A percentile compares a stretch with the other conserved stretches of the same genome.
Conservation (phyloP, 768 basidiomycete species). For the Piloderma croceum region DNA sequence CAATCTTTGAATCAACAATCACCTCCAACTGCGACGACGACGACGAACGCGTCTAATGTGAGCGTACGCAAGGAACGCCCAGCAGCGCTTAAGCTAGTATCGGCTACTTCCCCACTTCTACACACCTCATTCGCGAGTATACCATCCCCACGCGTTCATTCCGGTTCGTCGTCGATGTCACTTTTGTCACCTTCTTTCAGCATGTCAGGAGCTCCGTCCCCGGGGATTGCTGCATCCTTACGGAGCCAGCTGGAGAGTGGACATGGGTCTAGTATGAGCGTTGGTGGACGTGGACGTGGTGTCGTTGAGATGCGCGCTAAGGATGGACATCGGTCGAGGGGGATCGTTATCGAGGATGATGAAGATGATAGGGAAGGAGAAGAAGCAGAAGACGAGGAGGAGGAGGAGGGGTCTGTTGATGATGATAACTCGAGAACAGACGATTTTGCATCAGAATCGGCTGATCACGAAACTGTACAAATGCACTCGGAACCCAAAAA, state of each 20-base stretch:
- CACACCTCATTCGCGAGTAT: constrained; percentile 24
- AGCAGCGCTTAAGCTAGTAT: constrained; percentile 24
- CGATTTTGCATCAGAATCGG: too few relatives aligned
- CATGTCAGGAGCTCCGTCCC: not conserved
- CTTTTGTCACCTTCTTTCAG: not conserved
- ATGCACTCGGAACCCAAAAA: too few relatives aligned
- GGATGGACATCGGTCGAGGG: too few relatives aligned
- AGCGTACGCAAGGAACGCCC: constrained; percentile 15
- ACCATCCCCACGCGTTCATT: not conserved
- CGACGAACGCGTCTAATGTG: constrained; percentile 1
- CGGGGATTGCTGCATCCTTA: not conserved
- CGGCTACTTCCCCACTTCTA: constrained; percentile 31
- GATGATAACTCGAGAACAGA: too few relatives aligned
- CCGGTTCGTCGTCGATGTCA: not conserved
- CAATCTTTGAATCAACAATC: too few relatives aligned
- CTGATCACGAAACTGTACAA: too few relatives aligned
- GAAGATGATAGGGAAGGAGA: too few relatives aligned
- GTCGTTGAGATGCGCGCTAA: too few relatives aligned
- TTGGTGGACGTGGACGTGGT: too few relatives aligned
- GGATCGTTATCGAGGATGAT: constrained; percentile 44
- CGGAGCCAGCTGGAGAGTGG: too few relatives aligned
- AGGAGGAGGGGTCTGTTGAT: not conserved
- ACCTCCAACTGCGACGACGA: too few relatives aligned
- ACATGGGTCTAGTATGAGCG: too few relatives aligned
- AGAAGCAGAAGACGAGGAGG: constrained; percentile 2